These are phyloP conservation scores for Tympanopsis confertula DNA, from an alignment of 2,329 filamentous ascomycete genomes.

Conservation along the genomic window DNA sequence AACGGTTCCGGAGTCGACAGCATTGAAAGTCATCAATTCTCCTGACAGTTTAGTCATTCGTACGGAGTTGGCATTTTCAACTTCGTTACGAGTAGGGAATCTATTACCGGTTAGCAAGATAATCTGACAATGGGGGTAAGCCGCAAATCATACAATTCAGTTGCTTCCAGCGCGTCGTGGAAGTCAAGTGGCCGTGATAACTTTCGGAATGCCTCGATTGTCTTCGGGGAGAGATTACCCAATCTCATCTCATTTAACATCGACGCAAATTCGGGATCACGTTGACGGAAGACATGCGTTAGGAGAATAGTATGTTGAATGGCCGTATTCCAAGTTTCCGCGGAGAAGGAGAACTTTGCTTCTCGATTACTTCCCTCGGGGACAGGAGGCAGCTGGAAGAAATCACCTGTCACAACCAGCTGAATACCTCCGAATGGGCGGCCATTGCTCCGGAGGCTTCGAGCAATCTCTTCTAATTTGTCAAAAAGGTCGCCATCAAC, in stretches of 20 bases:
- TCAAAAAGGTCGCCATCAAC: slow-evolving; percentile 69
- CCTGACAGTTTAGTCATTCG: slow-evolving; percentile 66
- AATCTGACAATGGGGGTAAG: not conserved
- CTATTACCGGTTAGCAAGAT: slow-evolving; percentile 72
- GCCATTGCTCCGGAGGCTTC: slow-evolving; percentile 56
- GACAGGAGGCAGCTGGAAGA: slow-evolving; percentile 69
- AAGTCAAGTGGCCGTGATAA: slow-evolving; percentile 62
- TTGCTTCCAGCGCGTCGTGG: slow-evolving; percentile 67
- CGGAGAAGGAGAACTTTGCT: slow-evolving; percentile 62
- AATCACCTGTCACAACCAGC: slow-evolving; percentile 65
- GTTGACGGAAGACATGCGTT: slow-evolving; percentile 66
- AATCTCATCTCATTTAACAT: slow-evolving; percentile 72
- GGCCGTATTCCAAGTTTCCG: slow-evolving; percentile 59
- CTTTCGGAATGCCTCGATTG: slow-evolving; percentile 64
- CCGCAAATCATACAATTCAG: slow-evolving; percentile 53
- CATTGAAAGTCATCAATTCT: slow-evolving; percentile 54
- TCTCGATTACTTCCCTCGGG: slow-evolving; percentile 40
- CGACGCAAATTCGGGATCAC: slow-evolving; percentile 54
- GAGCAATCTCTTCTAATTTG: slow-evolving; percentile 60
- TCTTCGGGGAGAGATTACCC: slow-evolving; percentile 40
- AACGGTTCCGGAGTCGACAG: slow-evolving; percentile 53
- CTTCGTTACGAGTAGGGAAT: slow-evolving; percentile 81
- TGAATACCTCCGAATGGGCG: slow-evolving; percentile 67
- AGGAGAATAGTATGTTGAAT: slow-evolving; percentile 65
- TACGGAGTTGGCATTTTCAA: slow-evolving; percentile 71